These are phyloP conservation scores for Metrosideros polymorpha DNA, from an alignment of 441 rosid species.

Conservation along the genomic window DNA sequence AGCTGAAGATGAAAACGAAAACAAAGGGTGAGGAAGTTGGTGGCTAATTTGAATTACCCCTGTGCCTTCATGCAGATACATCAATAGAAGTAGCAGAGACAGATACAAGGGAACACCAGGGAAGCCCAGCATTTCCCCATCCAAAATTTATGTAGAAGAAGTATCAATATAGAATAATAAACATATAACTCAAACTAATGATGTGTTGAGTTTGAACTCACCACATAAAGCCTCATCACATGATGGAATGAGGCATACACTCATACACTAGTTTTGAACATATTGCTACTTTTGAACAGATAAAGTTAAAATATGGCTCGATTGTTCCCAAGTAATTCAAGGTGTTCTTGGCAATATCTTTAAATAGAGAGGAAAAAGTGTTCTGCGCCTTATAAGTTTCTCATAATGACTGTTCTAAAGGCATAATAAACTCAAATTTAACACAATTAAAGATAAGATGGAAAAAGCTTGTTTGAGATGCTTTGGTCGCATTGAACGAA, in stretches of 20 bases:
- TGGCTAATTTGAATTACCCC: neutral
- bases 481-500: neutral
- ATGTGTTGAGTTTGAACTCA: neutral
- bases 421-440: neutral
- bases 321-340: neutral
- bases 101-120: neutral
- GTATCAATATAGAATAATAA: neutral
- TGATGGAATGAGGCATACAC: neutral
- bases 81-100: neutral
- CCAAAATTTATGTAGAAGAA: neutral
- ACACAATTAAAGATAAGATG: neutral
- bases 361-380: neutral
- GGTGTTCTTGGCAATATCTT: neutral
- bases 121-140: neutral
- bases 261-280: neutral
- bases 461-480: neutral
- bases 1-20: conserved; percentile 26
- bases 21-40: neutral
- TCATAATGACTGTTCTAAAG: neutral
- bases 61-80: neutral
- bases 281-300: neutral
- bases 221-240: neutral
- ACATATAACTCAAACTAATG: neutral
- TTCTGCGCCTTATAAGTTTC: neutral
- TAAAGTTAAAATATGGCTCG: neutral